Base-by-base conservation (phyloP, 2,329 filamentous ascomycete species). In the Aspergillus clavatus region DNA sequence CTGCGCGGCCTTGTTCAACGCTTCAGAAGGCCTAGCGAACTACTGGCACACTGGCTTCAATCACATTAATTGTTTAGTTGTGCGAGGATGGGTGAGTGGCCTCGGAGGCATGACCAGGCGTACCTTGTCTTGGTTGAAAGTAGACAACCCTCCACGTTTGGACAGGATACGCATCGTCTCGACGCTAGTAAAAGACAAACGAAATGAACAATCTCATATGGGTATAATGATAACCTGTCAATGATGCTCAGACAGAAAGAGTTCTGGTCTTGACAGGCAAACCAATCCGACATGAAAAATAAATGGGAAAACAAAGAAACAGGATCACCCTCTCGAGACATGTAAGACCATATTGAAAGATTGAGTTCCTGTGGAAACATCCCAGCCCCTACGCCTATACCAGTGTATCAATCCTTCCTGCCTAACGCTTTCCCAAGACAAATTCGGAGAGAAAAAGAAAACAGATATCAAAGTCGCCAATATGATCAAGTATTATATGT, bases 401-500 rank as follows among this genome's bases (percentile, higher is more conserved):
- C 31, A 21, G 14, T 8, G n/a, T 18, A 6, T 35, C 11, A 19
- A 21, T 12, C 14, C 31, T 16, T 10, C 29, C 8, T 16, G 11
- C 29, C 29, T 16, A 18, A 29, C 29, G 29, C 29, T 33, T 31
- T 33, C 3, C 14, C 2, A 33, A 33, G 29, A 33, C 27, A 7
- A 33, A 33, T n/a, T n/a, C n/a, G 8, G 23, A 24, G 5, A 35
- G 8, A 35, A 6, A 35, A 10, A 33, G 6, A 35, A 33, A 11
- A 21, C 4, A 35, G 18, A 18, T n/a, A 35, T 19, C 12, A 35
- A 18, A 21, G 18, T 19, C 4, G 31, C n/a, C n/a, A n/a, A 35
- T 11, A 11, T 35, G 31, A 18, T 35, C 18, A 42, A 35, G 26
- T 28, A 24, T 42, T 31, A 28, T 47, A 41, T 11, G 55, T 36